A percentile compares a stretch with the other conserved stretches of the same genome.
phyloP scores from a whole-genome alignment of 2,329 filamentous ascomycete species.

The Alternaria postmessia region DNA sequence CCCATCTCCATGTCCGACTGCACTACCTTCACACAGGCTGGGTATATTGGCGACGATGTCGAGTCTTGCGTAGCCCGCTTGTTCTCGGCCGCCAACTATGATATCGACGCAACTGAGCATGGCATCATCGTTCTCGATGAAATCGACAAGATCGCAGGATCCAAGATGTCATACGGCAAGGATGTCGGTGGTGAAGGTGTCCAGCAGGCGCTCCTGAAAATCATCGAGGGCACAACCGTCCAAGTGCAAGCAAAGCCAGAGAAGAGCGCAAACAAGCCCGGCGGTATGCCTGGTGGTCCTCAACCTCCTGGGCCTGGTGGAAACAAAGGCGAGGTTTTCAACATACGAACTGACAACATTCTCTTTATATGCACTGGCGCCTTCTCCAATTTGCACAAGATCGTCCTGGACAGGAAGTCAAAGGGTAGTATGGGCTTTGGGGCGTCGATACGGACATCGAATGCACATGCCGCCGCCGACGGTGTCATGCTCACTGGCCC shows the following conservation, averaged over 20 bases:
- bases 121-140: conserved; percentile 97
- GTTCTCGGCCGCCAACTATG: conserved; percentile 88
- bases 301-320: conserved; percentile 31
- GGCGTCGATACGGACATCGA: conserved; percentile 72
- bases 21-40: conserved; percentile 93
- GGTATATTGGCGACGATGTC: conserved; percentile 98
- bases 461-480: conserved; percentile 59
- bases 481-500: conserved; percentile 68
- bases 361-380: conserved; percentile 97
- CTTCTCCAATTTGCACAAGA: conserved; percentile 90
- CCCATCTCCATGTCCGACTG: conserved; percentile 96
- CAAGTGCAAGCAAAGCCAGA: conserved; percentile 89
- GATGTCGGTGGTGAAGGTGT: conserved; percentile 97
- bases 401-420: conserved; percentile 84
- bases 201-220: conserved; percentile 92
- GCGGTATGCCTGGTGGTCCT: conserved; percentile 31
- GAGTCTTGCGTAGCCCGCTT: conserved; percentile 92
- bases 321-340: conserved; percentile 67
- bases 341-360: conserved; percentile 93
- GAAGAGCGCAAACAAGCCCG: conserved; percentile 55
- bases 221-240: conserved; percentile 93
- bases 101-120: conserved; percentile 81
- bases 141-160: conserved; percentile 94
- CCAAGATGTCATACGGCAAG: conserved; percentile 85
- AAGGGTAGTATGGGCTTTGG: conserved; percentile 91